Percentiles rank a stretch among this genome's conserved stretches.
Evolutionary conservation across 805 yeast species (phyloP).

Genomic region (Yamadazyma endophytica): DNA sequence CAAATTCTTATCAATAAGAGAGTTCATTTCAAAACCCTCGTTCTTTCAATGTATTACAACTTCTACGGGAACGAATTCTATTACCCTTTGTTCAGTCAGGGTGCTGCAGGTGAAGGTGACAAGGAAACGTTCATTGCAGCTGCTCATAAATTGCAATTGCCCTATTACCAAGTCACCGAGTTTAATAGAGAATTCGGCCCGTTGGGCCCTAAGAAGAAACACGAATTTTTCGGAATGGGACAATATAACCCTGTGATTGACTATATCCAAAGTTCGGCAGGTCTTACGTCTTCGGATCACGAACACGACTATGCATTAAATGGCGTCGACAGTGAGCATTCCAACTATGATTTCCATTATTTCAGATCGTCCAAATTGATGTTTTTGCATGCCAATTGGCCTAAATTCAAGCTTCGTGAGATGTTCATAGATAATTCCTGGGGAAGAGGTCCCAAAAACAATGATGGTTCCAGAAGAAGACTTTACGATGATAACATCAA

Average conservation of each 20-base stretch:
- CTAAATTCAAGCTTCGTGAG: conserved; percentile 22
- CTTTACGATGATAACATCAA: conserved; percentile 22
- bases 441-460: conserved; percentile 25
- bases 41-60: conserved; percentile 36
- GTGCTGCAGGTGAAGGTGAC: conserved; percentile 42
- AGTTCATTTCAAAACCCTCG: conserved; percentile 25
- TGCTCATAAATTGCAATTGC: conserved; percentile 31
- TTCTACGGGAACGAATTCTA: conserved; percentile 32
- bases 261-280: conserved; percentile 7
- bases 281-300: conserved; percentile 6
- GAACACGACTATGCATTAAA: conserved; percentile 18
- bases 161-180: conserved; percentile 35
- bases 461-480: conserved; percentile 18
- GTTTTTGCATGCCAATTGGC: conserved; percentile 39
- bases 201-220: conserved; percentile 16
- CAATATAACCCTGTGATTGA: conserved; percentile 35
- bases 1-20: conserved; percentile 32
- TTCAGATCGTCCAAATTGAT: conserved; percentile 22
- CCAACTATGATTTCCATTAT: conserved; percentile 27
- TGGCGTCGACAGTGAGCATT: conserved; percentile 15
- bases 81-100: conserved; percentile 37
- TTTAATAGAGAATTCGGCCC: conserved; percentile 37
- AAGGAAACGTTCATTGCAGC: conserved; percentile 41
- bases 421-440: conserved; percentile 20
- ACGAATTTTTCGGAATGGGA: conserved; percentile 32